Evolutionary conservation across 192 early-diverging fungal species (phyloP).

Genomic region (Linnemannia exigua): DNA sequence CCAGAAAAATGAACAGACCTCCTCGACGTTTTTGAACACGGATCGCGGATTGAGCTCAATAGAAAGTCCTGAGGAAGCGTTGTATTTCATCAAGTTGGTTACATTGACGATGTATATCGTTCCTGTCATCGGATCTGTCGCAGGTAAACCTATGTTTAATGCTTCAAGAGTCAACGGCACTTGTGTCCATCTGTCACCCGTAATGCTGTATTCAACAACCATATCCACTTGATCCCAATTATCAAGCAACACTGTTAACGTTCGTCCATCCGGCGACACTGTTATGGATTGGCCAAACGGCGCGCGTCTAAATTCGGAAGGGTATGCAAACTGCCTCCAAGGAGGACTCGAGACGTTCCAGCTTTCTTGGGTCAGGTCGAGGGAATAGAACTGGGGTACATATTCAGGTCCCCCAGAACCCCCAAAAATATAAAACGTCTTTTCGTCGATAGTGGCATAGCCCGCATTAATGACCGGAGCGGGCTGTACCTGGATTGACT

Average conservation of each 20-base stretch:
- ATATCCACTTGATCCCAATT: no score
- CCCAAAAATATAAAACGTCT: background rate
- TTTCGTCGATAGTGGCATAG: background rate
- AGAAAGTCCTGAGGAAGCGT: no score
- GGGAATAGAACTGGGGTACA: background rate
- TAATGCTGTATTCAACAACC: no score
- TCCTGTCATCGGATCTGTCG: background rate
- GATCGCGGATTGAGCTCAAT: no score
- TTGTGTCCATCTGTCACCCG: no score
- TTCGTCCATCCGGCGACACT: background rate
- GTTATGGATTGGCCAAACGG: background rate
- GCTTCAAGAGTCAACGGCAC: no score
- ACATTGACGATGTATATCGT: no score
- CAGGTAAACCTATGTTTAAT: no score
- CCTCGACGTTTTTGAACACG: no score
- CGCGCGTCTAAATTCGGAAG: background rate
- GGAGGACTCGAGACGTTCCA: background rate
- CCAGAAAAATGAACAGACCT: no score
- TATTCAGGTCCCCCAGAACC: background rate
- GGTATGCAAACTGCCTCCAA: background rate
- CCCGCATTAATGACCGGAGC: background rate
- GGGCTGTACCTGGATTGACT: background rate
- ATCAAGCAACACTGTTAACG: background rate
- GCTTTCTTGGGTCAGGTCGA: background rate
- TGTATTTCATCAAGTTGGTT: no score